phyloP scores from a whole-genome alignment of 257 asterid genomes.

The Nicotiana otophora region DNA sequence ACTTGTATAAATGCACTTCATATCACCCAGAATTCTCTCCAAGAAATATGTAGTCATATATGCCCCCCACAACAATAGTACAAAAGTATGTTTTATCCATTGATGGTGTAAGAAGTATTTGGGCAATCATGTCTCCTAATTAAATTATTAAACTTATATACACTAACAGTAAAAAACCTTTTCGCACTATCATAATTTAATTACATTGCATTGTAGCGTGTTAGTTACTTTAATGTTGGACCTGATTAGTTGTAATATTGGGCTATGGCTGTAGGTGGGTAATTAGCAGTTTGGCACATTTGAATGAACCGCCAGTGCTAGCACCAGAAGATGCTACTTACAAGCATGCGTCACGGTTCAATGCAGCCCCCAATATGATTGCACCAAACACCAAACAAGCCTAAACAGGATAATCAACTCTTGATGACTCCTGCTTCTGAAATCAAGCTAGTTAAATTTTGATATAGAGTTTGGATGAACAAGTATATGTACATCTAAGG shows the following conservation, averaged over 20 bases:
- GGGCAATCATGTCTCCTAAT: neutral
- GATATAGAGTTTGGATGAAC: neutral
- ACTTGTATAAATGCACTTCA: neutral
- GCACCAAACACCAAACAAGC: constrained; percentile 2
- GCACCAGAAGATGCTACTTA: constrained; percentile 27
- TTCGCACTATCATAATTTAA: too few relatives aligned
- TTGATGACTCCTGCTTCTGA: neutral
- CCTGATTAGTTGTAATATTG: too few relatives aligned
- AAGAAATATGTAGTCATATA: neutral
- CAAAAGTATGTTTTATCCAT: neutral
- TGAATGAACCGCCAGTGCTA: constrained; percentile 80
- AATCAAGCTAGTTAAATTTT: neutral
- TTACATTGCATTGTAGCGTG: too few relatives aligned
- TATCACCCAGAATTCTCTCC: neutral
- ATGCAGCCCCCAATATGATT: constrained; percentile 25
- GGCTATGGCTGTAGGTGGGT: constrained; percentile 51
- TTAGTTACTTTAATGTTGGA: neutral
- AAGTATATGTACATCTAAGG: neutral
- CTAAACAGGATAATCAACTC: neutral
- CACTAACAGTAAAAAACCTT: neutral
- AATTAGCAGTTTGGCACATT: constrained; percentile 69
- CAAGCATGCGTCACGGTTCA: constrained; percentile 55
- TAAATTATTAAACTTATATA: neutral
- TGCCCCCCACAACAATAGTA: neutral
- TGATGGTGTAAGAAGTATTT: neutral